Evolutionary conservation across 2,329 filamentous ascomycete genomes (phyloP), one percentile per base, ranked within the genome.

Genomic region (Verticillium alfalfae): DNA sequence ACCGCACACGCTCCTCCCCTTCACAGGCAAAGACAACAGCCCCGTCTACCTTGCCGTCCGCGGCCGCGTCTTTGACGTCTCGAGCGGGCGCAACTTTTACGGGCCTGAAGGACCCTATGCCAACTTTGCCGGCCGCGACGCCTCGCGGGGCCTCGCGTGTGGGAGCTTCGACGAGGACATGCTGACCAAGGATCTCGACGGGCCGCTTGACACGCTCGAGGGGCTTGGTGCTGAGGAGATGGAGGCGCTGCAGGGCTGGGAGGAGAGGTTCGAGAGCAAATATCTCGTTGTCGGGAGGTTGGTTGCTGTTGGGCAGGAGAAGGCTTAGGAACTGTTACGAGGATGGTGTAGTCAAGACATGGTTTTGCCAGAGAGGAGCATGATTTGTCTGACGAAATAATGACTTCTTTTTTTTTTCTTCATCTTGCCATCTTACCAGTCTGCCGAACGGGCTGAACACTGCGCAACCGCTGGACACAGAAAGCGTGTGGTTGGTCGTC

Each of bases 131-230:
- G 95, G 95, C 0, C 83, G 93, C 45, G 95, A 99, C 76, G 95
- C 95, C 22, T 92, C 86, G 66, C 84, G 94, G 59, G 95, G 95
- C 1, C 79, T 99, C 63, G 94, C 95, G 1, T 91, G 86, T 75
- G 92, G 93, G 63, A 96, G 92, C 78, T 98, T 99, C 75, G 95
- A 97, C 73, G 87, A 91, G 80, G 90, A 93, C 7, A 96, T 98
- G 93, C 79, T 98, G 77, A 98, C 95, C 18, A 87, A 94, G 80
- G 90, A 97, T 74, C 78, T 98, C 61, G 86, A 95, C 62, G 94
- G 86, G 0, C 92, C 92, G 55, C 79, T 97, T 65, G 93, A 97
- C 73, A 86, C 82, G 60, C 80, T 97, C 54, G 82, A 86, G 59
- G 91, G 88, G 62, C 76, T 98, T 64, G 87, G 86, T 6, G 75